Base-by-base conservation (phyloP, 371 early-diverging fungal genomes). In the Mortierella polycephala region DNA sequence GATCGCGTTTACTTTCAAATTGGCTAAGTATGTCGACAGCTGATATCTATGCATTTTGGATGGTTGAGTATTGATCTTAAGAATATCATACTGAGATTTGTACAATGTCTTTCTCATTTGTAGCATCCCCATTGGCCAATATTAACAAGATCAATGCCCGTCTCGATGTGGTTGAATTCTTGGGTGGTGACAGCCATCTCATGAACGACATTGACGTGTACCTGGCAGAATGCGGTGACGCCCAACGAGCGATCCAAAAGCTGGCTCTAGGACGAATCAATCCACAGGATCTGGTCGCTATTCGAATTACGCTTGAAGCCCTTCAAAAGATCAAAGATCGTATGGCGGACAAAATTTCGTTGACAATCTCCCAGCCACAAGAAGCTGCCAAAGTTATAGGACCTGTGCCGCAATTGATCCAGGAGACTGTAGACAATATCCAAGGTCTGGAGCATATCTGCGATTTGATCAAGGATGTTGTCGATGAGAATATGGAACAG, bases 161-260 rank as follows among this genome's bases (percentile, higher is more conserved):
- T 0, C 82, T 93, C 18, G 89, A 93, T 62, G 69, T 92, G 60
- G 92, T 95, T 2, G 90, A 90, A 57, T 89, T 87, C 65, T 92
- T 94, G 64, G 67, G 67, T n/a, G 30, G 74, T 0, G 84, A 88
- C 30, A 64, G 75, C 7, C 84, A 88, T 30, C 63, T 90, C 7
- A 81, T 90, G 37, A 73, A 83, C 8, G 87, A 86, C 21, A 64
- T 93, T 1, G 83, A 88, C 1, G 59, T 75, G 14, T 62, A 82
- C 23, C 62, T 95, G 46, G 67, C 79, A 7, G 84, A 83, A 23
- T 88, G 88, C 57, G 84, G 91, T 16, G 95, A 95, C 72, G 88
- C 90, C 0, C 92, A 92, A 65, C 83, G 94, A 13, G 86, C 90
- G 0, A 71, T 93, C 13, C 93, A 93, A 69, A 85, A 91, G 64